Conservation (phyloP, 1,284 basidiomycete species). For the Ustanciosporium gigantosporum region DNA sequence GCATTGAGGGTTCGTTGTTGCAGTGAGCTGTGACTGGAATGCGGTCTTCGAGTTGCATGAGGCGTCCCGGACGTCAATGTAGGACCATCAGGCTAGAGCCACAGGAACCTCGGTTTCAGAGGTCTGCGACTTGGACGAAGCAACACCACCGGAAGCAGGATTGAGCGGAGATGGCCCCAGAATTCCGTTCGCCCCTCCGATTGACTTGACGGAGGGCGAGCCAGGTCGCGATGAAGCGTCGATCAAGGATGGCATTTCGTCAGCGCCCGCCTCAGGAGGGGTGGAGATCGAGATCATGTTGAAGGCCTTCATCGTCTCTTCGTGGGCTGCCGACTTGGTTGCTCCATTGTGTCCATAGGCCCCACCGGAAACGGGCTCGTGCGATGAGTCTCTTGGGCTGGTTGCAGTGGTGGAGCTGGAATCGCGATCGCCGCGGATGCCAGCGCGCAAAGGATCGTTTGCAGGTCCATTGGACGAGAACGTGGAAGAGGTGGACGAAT, state of each 20-base stretch:
- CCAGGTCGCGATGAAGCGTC: conserved; percentile 17
- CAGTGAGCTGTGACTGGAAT: no score
- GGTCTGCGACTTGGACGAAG: no score
- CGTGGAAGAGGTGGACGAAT: not conserved
- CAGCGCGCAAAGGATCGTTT: not conserved
- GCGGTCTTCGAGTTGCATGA: no score
- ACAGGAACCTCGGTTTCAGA: conserved; percentile 8
- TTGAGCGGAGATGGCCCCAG: no score
- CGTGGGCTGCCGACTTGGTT: not conserved
- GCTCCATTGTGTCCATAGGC: not conserved
- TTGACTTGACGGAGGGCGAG: no score
- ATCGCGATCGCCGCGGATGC: no score
- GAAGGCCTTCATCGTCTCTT: conserved; percentile 5
- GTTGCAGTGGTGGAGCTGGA: not conserved
- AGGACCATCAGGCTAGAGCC: conserved; percentile 15
- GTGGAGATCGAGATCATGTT: conserved; percentile 3
- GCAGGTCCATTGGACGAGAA: not conserved
- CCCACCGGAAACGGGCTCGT: no score
- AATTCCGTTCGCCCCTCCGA: no score
- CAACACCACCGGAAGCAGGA: no score
- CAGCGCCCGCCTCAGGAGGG: not conserved
- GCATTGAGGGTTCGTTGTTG: no score
- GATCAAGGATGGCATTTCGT: conserved; percentile 13
- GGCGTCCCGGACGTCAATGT: no score
- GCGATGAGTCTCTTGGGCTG: not conserved